These are phyloP conservation scores for Monilinia fructigena DNA, from an alignment of 2,329 filamentous ascomycete species.

Conservation along the genomic window DNA sequence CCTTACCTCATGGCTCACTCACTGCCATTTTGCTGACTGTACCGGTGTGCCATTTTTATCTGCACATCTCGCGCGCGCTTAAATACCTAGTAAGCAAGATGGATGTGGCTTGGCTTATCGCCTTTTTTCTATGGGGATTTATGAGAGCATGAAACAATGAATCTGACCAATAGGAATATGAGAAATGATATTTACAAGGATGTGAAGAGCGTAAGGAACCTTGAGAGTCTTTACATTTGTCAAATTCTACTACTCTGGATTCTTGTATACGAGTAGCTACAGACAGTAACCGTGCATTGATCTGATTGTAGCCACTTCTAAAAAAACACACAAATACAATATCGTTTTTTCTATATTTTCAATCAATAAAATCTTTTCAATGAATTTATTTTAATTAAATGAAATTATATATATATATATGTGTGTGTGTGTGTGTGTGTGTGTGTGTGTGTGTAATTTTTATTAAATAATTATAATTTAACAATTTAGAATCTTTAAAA, in stretches of 20 bases:
- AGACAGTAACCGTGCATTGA: no score
- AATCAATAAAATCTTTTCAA: no score
- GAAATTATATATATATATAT: no score
- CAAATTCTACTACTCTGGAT: not conserved
- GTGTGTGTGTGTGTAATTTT: no score
- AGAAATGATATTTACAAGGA: not conserved
- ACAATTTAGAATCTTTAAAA: no score
- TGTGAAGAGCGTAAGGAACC: not conserved
- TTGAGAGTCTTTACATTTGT: not conserved
- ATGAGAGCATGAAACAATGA: not conserved
- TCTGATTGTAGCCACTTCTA: no score
- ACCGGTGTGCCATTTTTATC: not conserved
- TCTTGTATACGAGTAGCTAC: no score
- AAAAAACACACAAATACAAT: no score
- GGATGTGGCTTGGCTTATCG: not conserved
- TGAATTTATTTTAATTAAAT: no score
- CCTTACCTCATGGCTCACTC: conserved; percentile 1
- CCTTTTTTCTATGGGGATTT: not conserved
- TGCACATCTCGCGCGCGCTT: conserved; percentile 20
- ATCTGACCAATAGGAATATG: conserved; percentile 1
- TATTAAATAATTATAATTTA: no score
- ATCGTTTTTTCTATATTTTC: no score
- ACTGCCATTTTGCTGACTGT: conserved; percentile 21
- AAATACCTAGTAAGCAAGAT: not conserved
- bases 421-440: no score